Percentiles rank a stretch among this genome's conserved stretches.
phyloP scores from a whole-genome alignment of 345 rosid species.

The Pistacia atlantica region DNA sequence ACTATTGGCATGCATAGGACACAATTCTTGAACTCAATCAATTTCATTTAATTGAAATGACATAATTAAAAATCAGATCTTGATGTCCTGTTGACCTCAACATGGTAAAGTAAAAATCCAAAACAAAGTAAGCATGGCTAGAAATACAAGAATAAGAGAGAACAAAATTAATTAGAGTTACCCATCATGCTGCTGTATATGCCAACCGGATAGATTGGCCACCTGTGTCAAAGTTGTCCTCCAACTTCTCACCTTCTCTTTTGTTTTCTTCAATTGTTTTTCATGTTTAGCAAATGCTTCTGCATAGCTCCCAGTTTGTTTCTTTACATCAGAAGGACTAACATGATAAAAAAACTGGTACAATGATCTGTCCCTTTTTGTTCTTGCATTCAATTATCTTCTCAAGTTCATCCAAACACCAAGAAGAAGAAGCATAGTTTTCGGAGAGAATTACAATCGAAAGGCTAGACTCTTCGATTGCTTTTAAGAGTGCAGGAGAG shows the following conservation, averaged over 20 bases:
- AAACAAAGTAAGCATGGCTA: too few relatives aligned
- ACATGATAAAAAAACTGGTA: slow-evolving; percentile 14
- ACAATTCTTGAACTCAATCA: too few relatives aligned
- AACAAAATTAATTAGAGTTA: too few relatives aligned
- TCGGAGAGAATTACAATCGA: background rate
- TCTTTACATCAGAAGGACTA: background rate
- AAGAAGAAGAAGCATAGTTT: background rate
- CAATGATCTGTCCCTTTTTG: background rate
- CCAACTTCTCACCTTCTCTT: background rate
- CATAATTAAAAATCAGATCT: too few relatives aligned
- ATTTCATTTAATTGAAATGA: too few relatives aligned
- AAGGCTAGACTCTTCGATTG: background rate
- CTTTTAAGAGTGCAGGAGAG: background rate
- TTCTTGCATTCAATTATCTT: background rate
- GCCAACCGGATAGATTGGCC: background rate
- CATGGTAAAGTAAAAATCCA: too few relatives aligned
- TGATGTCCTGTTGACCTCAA: too few relatives aligned
- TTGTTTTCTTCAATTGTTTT: background rate
- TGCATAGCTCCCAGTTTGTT: slow-evolving; percentile 6
- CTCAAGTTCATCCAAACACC: slow-evolving; percentile 1
- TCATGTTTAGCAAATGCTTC: background rate
- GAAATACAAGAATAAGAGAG: too few relatives aligned
- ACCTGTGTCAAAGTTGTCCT: background rate
- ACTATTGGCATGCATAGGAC: too few relatives aligned
- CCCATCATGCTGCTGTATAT: background rate